These are phyloP conservation scores for Penicillium paneum DNA, from an alignment of 2,329 filamentous ascomycete genomes.

Conservation along the genomic window DNA sequence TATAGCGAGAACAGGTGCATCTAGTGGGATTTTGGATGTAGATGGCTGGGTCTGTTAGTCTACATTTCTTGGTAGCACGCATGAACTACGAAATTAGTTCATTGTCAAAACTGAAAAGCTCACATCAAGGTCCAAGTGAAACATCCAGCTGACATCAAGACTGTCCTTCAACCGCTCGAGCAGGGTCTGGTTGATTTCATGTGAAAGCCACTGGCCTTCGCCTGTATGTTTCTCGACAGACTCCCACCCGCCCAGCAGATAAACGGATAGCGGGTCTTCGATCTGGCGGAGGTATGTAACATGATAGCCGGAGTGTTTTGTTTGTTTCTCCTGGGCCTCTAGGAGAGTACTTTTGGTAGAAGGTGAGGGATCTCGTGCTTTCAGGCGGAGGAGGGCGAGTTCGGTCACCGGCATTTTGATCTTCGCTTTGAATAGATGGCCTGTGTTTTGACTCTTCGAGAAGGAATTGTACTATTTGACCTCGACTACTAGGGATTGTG, in stretches of 20 bases:
- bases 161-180: conserved; percentile 36
- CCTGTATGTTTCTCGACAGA: conserved; percentile 43
- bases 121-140: conserved; percentile 44
- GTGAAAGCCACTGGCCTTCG: conserved; percentile 40
- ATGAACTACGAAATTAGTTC: not conserved
- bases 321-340: conserved; percentile 38
- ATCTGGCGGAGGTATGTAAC: conserved; percentile 44
- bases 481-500: too few relatives aligned
- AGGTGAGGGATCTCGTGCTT: conserved; percentile 22
- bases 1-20: conserved; percentile 33
- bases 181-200: conserved; percentile 41
- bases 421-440: not conserved
- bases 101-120: not conserved
- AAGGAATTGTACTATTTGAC: too few relatives aligned
- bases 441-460: too few relatives aligned
- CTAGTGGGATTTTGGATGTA: conserved; percentile 24
- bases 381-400: conserved; percentile 44
- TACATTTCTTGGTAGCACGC: not conserved
- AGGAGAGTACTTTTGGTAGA: conserved; percentile 28
- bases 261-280: conserved; percentile 44
- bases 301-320: conserved; percentile 34
- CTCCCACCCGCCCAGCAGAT: conserved; percentile 48
- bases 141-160: conserved; percentile 44
- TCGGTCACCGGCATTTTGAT: conserved; percentile 36
- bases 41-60: not conserved